Percentiles rank a stretch among this genome's conserved stretches.
phyloP scores from a whole-genome alignment of 2,329 filamentous ascomycete genomes.

The Aureobasidium leucospermi region DNA sequence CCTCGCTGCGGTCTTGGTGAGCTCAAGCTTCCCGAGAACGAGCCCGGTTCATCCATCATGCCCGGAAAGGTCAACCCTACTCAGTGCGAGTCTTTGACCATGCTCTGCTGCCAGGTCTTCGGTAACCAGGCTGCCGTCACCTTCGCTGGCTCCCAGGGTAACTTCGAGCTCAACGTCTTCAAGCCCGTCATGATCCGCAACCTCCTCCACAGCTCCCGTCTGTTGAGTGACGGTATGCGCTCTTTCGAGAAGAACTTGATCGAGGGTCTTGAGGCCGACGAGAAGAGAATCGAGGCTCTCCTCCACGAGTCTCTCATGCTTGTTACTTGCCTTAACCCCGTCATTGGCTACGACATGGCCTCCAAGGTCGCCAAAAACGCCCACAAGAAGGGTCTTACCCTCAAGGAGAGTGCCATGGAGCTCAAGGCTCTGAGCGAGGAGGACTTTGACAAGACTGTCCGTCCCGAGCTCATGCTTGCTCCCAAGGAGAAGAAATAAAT shows the following conservation, averaged over 20 bases:
- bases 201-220: slow-evolving; percentile 81
- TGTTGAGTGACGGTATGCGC: slow-evolving; percentile 85
- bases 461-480: slow-evolving; percentile 90
- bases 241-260: slow-evolving; percentile 95
- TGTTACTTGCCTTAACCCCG: slow-evolving; percentile 93
- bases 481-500: slow-evolving; percentile 61
- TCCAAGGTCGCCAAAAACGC: slow-evolving; percentile 97
- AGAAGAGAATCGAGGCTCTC: slow-evolving; percentile 81
- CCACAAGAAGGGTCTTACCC: slow-evolving; percentile 92
- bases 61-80: slow-evolving; percentile 99
- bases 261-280: slow-evolving; percentile 80
- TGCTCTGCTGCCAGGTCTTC: slow-evolving; percentile 97
- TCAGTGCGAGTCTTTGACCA: slow-evolving; percentile 94
- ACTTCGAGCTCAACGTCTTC: slow-evolving; percentile 99
- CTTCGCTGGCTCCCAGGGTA: slow-evolving; percentile 91
- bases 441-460: slow-evolving; percentile 85
- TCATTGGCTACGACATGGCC: slow-evolving; percentile 96
- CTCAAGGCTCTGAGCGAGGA: slow-evolving; percentile 79
- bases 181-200: slow-evolving; percentile 96
- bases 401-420: slow-evolving; percentile 92
- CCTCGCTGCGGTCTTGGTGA: slow-evolving; percentile 94
- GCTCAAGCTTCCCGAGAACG: slow-evolving; percentile 90
- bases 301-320: slow-evolving; percentile 97
- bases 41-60: slow-evolving; percentile 97
- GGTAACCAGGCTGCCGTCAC: slow-evolving; percentile 92